Percentiles rank a stretch among this genome's conserved stretches.
These are phyloP conservation scores for Tetrahymena thermophila DNA, from an alignment of 73 alveolate genomes.

Conservation along the genomic window DNA sequence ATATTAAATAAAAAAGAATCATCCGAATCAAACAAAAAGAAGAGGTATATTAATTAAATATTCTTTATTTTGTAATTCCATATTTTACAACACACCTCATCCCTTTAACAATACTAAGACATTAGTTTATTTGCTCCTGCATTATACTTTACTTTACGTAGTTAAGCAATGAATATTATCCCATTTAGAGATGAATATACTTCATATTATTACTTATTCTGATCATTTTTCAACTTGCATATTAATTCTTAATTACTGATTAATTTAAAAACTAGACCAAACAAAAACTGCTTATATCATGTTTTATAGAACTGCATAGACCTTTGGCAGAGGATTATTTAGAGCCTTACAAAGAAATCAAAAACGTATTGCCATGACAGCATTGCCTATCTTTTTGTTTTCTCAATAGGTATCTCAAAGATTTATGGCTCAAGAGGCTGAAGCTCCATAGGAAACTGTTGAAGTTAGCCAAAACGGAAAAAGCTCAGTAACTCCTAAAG, in stretches of 20 bases:
- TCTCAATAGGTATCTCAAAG: not conserved
- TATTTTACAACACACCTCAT: not conserved
- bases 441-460: not conserved
- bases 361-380: not conserved
- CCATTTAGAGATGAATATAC: not conserved
- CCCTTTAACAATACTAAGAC: not conserved
- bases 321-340: not conserved
- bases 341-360: not conserved
- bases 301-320: not conserved
- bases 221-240: too few species aligned
- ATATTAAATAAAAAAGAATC: not conserved
- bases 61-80: not conserved
- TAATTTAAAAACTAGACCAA: not conserved
- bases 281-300: not conserved
- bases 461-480: not conserved
- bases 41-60: not conserved
- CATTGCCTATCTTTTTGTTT: not conserved
- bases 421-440: not conserved
- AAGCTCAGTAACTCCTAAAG: not conserved
- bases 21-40: not conserved
- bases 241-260: not conserved
- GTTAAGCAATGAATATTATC: too few species aligned
- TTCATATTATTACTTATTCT: too few species aligned
- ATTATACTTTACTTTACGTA: too few species aligned
- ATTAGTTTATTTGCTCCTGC: too few species aligned